phyloP scores from a whole-genome alignment of 495 filamentous ascomycete species.

The Cenococcum geophilum region DNA sequence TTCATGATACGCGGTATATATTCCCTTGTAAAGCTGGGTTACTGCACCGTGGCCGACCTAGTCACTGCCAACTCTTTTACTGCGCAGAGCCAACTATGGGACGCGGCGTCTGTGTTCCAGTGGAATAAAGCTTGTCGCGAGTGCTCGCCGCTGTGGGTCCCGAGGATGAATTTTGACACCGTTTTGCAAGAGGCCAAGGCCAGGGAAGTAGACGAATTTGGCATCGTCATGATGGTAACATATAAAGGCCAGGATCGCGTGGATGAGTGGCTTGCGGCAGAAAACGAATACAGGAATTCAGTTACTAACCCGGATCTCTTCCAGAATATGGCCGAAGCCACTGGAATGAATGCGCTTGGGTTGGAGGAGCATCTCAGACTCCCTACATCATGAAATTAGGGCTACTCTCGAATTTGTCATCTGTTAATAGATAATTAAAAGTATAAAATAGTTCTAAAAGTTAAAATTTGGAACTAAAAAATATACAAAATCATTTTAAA shows the following conservation, averaged over 20 bases:
- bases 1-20: constrained; percentile 41
- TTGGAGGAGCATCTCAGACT: too few species aligned
- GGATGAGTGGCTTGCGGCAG: constrained; percentile 16
- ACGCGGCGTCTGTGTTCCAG: constrained; percentile 28
- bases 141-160: constrained; percentile 15
- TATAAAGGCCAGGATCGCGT: constrained; percentile 21
- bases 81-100: constrained; percentile 39
- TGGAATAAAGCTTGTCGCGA: constrained; percentile 25
- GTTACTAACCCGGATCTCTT: constrained; percentile 14
- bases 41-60: constrained; percentile 27
- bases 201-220: constrained; percentile 24
- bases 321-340: not conserved
- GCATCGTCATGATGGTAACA: constrained; percentile 23
- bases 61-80: constrained; percentile 41
- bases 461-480: too few species aligned
- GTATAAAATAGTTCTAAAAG: too few species aligned
- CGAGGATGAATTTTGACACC: constrained; percentile 20
- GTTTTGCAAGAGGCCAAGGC: constrained; percentile 13
- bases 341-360: not conserved
- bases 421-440: too few species aligned
- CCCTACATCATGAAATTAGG: too few species aligned
- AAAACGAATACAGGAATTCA: not conserved
- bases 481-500: too few species aligned
- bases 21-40: constrained; percentile 40
- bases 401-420: too few species aligned